These are phyloP conservation scores for Cladosporium colombiae DNA, from an alignment of 2,329 filamentous ascomycete species.

Conservation along the genomic window DNA sequence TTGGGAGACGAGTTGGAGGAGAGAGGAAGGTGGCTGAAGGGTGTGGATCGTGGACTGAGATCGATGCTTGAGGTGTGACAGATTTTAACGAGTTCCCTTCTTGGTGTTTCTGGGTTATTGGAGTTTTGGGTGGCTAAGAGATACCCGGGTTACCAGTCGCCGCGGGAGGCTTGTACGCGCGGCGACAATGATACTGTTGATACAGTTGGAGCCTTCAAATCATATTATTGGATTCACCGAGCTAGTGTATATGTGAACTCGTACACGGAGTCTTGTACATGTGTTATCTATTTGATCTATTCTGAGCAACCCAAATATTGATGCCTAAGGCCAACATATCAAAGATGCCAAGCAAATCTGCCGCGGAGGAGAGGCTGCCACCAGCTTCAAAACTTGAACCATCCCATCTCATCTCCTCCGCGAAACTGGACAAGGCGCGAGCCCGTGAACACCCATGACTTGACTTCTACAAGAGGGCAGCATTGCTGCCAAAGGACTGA, in stretches of 20 bases:
- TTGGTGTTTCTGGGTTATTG: not conserved
- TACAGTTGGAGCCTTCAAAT: not conserved
- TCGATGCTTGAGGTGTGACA: slow-evolving; percentile 60
- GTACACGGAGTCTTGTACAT: not conserved
- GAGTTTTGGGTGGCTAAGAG: slow-evolving; percentile 3
- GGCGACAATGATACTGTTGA: not conserved
- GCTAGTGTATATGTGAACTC: not conserved
- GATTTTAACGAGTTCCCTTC: not conserved
- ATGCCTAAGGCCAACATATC: slow-evolving; percentile 9
- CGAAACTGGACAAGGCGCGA: not conserved
- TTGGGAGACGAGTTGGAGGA: slow-evolving; percentile 74
- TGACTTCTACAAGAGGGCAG: not conserved
- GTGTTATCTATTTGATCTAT: not conserved
- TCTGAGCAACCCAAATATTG: too few species aligned
- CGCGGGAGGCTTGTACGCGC: not conserved
- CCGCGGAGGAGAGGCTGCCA: not conserved
- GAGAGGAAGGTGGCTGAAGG: slow-evolving; percentile 72
- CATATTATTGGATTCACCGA: not conserved
- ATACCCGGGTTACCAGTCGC: slow-evolving; percentile 1
- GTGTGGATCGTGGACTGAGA: slow-evolving; percentile 64
- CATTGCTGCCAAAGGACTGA: slow-evolving; percentile 3
- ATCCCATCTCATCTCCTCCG: not conserved
- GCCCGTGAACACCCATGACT: slow-evolving; percentile 1
- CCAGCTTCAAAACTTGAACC: slow-evolving; percentile 8
- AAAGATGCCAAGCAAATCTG: slow-evolving; percentile 1